phyloP scores from a whole-genome alignment of 2,329 filamentous ascomycete genomes.

The Pseudogymnoascus sp. region DNA sequence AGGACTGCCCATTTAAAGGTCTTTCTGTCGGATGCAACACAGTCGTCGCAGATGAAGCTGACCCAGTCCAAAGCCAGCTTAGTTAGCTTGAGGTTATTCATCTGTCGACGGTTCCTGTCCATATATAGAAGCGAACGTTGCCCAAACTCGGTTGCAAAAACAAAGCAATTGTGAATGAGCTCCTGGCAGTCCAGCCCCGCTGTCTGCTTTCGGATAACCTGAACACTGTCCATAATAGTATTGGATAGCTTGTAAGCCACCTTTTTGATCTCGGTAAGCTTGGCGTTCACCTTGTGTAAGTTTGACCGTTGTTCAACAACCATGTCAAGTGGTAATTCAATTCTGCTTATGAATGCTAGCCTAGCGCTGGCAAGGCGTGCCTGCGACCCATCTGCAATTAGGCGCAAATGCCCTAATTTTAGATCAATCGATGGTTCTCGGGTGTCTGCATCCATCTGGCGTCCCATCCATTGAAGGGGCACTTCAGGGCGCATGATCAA shows the following conservation, averaged over 20 bases:
- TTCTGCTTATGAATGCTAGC: constrained; percentile 64
- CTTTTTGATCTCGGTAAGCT: constrained; percentile 88
- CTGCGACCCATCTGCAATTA: constrained; percentile 83
- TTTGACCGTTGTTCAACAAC: constrained; percentile 90
- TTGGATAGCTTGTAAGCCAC: constrained; percentile 95
- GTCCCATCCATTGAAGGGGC: constrained; percentile 71
- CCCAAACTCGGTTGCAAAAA: constrained; percentile 97
- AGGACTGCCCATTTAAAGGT: constrained; percentile 97
- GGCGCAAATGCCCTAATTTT: constrained; percentile 73
- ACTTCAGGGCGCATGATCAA: constrained; percentile 77
- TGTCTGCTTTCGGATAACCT: constrained; percentile 81
- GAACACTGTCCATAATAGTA: constrained; percentile 97
- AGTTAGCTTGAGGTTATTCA: constrained; percentile 95
- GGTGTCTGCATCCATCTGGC: constrained; percentile 60
- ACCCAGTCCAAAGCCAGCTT: constrained; percentile 94
- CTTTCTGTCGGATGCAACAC: constrained; percentile 83
- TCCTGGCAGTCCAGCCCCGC: constrained; percentile 82
- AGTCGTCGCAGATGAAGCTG: constrained; percentile 95
- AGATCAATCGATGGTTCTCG: constrained; percentile 75
- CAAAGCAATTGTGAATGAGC: constrained; percentile 93
- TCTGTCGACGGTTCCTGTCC: constrained; percentile 87
- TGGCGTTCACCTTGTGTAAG: constrained; percentile 80
- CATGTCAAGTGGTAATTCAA: constrained; percentile 77
- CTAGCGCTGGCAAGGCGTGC: constrained; percentile 71
- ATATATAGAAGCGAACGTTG: constrained; percentile 91